These are phyloP conservation scores for Candida schatavii DNA, from an alignment of 805 yeast genomes.

Conservation along the genomic window DNA sequence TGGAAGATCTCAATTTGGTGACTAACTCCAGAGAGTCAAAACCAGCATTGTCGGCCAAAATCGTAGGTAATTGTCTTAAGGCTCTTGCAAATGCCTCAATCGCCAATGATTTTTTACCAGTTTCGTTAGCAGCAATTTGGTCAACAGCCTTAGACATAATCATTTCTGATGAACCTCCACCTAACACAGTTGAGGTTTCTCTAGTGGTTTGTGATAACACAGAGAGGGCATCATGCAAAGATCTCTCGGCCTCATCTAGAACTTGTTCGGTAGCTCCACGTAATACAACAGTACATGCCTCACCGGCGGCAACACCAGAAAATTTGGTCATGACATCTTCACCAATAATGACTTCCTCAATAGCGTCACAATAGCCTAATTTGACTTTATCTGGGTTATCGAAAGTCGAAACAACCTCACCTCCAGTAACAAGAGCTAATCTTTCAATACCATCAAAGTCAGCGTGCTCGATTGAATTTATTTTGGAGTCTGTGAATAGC, in stretches of 20 bases:
- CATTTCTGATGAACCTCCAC: slow-evolving; percentile 89
- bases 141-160: slow-evolving; percentile 97
- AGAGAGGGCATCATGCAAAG: slow-evolving; percentile 90
- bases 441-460: slow-evolving; percentile 98
- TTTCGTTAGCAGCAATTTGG: slow-evolving; percentile 83
- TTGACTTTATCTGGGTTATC: slow-evolving; percentile 86
- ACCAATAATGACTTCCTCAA: slow-evolving; percentile 92
- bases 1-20: slow-evolving; percentile 82
- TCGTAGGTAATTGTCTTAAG: slow-evolving; percentile 90
- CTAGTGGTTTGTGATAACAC: slow-evolving; percentile 92
- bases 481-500: slow-evolving; percentile 79
- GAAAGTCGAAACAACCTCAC: slow-evolving; percentile 95
- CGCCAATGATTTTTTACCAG: slow-evolving; percentile 92
- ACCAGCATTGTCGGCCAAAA: slow-evolving; percentile 96
- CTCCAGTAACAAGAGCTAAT: slow-evolving; percentile 94
- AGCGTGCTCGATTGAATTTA: slow-evolving; percentile 95
- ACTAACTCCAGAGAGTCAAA: slow-evolving; percentile 91
- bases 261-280: slow-evolving; percentile 56
- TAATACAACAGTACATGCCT: slow-evolving; percentile 92
- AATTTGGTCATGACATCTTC: slow-evolving; percentile 88
- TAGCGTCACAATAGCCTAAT: slow-evolving; percentile 82
- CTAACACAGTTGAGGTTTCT: slow-evolving; percentile 87
- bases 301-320: slow-evolving; percentile 93
- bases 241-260: slow-evolving; percentile 47
- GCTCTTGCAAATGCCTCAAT: slow-evolving; percentile 94